Evolutionary conservation across 106 monocot species (phyloP), one percentile per base, ranked within the genome.

Genomic region (Posidonia australis): DNA sequence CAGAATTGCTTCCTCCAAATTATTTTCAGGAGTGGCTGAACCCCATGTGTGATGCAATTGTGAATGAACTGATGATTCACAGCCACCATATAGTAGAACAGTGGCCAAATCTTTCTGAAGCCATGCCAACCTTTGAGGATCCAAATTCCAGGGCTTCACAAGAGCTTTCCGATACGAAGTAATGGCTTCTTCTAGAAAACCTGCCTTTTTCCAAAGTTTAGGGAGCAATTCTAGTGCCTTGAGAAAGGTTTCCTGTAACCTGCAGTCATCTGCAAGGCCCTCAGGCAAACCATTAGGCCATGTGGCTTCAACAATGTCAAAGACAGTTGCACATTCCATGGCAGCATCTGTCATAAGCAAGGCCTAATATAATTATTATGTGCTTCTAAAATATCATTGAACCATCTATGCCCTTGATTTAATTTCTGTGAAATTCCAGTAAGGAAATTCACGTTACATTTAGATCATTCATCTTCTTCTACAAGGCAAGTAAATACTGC

Each of bases 1-100:
- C 2, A 87, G 54, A 67, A 87, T 76, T 59, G 92, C 81, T 80
- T 92, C 87, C 71, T 92, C 92, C 65, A 77, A 27, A 23, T 82
- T 77, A 59, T 60, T 81, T 58, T 41, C 62, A 59, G 84, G 84
- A 16, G 48, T 42, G 11, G 0, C 23, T 10, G 45, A 63, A 2
- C 79, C 69, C 57, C 67, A 70, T 21, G 29, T 13, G 61, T 80
- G 72, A 23, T 65, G 77, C 43, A 71, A 24, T 26, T 72, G 60
- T 28, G 51, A 51, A 71, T 74, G 71, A 14, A 75, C 44, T 24
- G 52, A 25, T 25, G 68, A 54, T 67, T 84, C 82, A 52, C 56
- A 54, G 60, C 87, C 79, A 65, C 84, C 70, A 78, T 87, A 87
- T 14, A 92, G 69, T 31, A 92, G 67, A 87, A 65, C 60, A 4